phyloP scores from a whole-genome alignment of 441 rosid genomes.

The Omphalea diandra region DNA sequence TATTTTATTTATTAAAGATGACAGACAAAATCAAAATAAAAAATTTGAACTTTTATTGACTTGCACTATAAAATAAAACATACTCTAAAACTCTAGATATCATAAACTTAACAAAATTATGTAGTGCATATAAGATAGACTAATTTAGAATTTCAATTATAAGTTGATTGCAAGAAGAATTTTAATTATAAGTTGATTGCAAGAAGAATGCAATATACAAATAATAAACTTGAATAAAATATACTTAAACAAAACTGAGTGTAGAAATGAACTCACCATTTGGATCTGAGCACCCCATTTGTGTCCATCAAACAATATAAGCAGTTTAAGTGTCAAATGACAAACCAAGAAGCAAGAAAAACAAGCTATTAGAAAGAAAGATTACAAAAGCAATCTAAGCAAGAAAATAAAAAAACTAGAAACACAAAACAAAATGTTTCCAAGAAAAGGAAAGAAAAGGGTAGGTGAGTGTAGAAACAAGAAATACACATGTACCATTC shows the following conservation, averaged over 20 bases:
- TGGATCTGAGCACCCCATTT: conserved; percentile 58
- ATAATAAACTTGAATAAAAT: not conserved
- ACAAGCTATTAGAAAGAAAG: not conserved
- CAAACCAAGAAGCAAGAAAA: conserved; percentile 14
- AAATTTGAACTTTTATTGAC: too few relatives aligned
- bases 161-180: not conserved
- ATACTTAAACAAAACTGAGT: not conserved
- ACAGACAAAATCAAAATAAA: too few relatives aligned
- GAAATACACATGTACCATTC: conserved; percentile 46
- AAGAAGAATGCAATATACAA: not conserved
- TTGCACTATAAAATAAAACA: too few relatives aligned
- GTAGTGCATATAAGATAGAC: too few relatives aligned
- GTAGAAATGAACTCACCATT: conserved; percentile 53
- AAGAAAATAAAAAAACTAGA: not conserved
- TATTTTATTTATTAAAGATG: too few relatives aligned
- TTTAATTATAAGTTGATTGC: too few relatives aligned
- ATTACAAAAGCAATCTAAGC: not conserved
- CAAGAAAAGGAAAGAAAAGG: not conserved
- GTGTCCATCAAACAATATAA: conserved; percentile 23
- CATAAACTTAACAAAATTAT: too few relatives aligned
- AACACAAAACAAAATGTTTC: not conserved
- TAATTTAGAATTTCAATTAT: too few relatives aligned
- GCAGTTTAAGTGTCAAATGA: conserved; percentile 12
- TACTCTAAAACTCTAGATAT: too few relatives aligned
- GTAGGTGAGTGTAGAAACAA: not conserved